Conservation (phyloP, 2,329 filamentous ascomycete genomes). For the Aspergillus novofumigatus region DNA sequence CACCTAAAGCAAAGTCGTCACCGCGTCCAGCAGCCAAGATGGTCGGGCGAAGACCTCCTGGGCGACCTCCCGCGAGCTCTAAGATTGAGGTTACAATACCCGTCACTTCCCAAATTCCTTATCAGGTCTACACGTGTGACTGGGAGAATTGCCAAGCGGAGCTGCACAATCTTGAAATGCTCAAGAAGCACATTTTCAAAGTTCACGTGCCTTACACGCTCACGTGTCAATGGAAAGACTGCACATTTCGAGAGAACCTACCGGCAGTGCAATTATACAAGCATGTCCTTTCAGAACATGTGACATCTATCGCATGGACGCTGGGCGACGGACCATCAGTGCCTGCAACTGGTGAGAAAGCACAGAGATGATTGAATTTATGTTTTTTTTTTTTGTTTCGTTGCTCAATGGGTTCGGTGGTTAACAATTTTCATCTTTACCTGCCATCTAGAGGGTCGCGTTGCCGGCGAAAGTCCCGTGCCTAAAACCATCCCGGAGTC, state of each 20-base stretch:
- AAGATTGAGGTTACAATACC: constrained; percentile 20
- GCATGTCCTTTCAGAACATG: constrained; percentile 51
- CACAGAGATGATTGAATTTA: constrained; percentile 21
- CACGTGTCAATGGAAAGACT: constrained; percentile 25
- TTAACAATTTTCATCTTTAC: constrained; percentile 12
- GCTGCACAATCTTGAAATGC: constrained; percentile 58
- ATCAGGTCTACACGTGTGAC: constrained; percentile 51
- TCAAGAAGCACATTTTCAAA: constrained; percentile 57
- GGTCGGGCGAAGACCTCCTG: constrained; percentile 11
- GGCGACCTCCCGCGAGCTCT: constrained; percentile 16
- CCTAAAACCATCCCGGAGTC: constrained; percentile 46
- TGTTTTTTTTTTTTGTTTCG: constrained; percentile 29
- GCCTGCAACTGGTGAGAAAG: constrained; percentile 53
- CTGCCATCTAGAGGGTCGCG: constrained; percentile 13
- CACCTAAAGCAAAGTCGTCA: constrained; percentile 2
- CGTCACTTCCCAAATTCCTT: constrained; percentile 13
- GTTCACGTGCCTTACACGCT: constrained; percentile 43
- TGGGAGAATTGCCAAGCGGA: constrained; percentile 56
- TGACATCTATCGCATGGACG: constrained; percentile 53
- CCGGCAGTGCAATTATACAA: constrained; percentile 41
- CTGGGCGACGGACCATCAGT: constrained; percentile 57
- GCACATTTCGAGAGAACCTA: constrained; percentile 13
- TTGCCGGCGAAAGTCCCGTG: constrained; percentile 5
- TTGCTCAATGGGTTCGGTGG: constrained; percentile 2
- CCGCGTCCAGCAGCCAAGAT: constrained; percentile 3